These are phyloP conservation scores for Peterozyma toletana DNA, from an alignment of 805 yeast genomes.

Conservation along the genomic window DNA sequence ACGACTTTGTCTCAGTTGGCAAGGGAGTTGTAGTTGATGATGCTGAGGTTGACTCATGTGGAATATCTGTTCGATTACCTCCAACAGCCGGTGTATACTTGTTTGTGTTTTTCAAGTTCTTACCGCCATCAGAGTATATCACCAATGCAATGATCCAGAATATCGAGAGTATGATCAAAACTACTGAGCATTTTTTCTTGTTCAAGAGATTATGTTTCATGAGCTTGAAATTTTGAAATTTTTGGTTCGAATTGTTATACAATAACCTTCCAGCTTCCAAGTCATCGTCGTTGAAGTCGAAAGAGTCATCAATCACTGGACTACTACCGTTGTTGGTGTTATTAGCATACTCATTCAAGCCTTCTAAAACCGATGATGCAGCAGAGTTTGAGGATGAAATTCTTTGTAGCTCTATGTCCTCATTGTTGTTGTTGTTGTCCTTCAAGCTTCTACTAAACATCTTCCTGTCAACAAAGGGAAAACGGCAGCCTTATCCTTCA, in stretches of 20 bases:
- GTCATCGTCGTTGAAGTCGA: conserved; percentile 1
- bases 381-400: conserved; percentile 3
- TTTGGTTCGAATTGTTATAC: too few species aligned
- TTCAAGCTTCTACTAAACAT: neutral
- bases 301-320: neutral
- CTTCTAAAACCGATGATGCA: conserved; percentile 11
- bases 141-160: conserved; percentile 19
- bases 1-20: neutral
- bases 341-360: conserved; percentile 16
- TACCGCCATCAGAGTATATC: conserved; percentile 14
- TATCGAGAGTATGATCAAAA: neutral
- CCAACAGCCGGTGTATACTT: conserved; percentile 11
- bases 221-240: too few species aligned
- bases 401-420: conserved; percentile 6
- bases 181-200: neutral
- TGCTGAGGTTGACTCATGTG: conserved; percentile 4
- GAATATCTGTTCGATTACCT: conserved; percentile 4
- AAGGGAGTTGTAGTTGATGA: neutral
- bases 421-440: neutral
- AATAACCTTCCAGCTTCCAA: too few species aligned
- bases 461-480: neutral
- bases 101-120: conserved; percentile 11
- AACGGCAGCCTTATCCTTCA: too few species aligned
- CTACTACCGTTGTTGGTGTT: conserved; percentile 12
- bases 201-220: neutral